phyloP scores from a whole-genome alignment of 2,329 filamentous ascomycete genomes.

The Shiraia bambusicola region DNA sequence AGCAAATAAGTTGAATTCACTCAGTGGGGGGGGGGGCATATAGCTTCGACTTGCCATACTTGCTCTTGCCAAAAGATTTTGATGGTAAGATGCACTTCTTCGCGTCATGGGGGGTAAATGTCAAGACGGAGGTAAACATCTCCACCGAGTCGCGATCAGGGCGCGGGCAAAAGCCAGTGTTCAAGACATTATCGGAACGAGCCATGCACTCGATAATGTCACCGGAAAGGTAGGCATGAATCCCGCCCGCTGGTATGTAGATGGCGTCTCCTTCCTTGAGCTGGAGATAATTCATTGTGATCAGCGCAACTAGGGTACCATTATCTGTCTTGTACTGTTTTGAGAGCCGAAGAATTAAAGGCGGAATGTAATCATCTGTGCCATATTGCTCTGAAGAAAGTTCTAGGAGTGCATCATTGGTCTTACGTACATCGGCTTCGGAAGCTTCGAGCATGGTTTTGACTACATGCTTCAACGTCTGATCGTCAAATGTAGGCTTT shows the following conservation, averaged over 20 bases:
- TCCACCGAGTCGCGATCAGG: conserved; percentile 66
- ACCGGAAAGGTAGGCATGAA: conserved; percentile 71
- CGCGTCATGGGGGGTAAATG: conserved; percentile 62
- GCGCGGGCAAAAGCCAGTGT: conserved; percentile 71
- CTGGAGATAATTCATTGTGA: conserved; percentile 73
- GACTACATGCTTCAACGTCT: conserved; percentile 59
- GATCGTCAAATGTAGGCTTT: conserved; percentile 56
- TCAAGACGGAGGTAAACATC: conserved; percentile 63
- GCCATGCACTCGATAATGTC: conserved; percentile 82
- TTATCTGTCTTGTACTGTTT: conserved; percentile 67
- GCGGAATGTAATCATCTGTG: conserved; percentile 59
- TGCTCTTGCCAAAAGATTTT: conserved; percentile 53
- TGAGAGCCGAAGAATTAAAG: conserved; percentile 65
- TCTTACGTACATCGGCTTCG: conserved; percentile 54
- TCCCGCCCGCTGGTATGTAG: conserved; percentile 71
- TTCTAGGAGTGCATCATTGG: conserved; percentile 55
- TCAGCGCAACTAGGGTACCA: conserved; percentile 66
- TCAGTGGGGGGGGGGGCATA: conserved; percentile 69
- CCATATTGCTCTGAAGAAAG: conserved; percentile 54
- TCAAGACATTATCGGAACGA: conserved; percentile 71
- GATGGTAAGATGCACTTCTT: conserved; percentile 59
- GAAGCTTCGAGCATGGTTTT: conserved; percentile 57
- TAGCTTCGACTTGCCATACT: conserved; percentile 61
- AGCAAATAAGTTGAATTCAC: conserved; percentile 70
- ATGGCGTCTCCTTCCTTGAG: conserved; percentile 67